Evolutionary conservation across 2,329 filamentous ascomycete genomes (phyloP).

Genomic region (Phyllachora maydis): DNA sequence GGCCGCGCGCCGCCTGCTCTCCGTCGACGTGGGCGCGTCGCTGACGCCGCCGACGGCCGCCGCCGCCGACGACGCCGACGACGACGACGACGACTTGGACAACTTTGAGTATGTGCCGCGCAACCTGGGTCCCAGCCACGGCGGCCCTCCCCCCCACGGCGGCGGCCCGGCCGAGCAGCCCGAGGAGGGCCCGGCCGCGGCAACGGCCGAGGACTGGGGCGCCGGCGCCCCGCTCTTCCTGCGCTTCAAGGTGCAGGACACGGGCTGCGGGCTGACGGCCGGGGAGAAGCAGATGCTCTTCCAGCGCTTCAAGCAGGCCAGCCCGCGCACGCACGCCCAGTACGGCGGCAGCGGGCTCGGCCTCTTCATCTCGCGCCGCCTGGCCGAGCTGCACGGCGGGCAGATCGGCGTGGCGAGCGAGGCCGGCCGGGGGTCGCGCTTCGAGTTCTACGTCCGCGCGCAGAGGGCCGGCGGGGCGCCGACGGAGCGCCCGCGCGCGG

Average conservation of each 20-base stretch:
- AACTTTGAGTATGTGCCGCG: too few species aligned
- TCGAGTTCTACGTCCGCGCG: constrained; percentile 41
- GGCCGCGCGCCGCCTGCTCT: constrained; percentile 16
- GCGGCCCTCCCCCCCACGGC: constrained; percentile 9
- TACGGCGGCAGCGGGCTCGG: constrained; percentile 44
- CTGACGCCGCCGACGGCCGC: constrained; percentile 12
- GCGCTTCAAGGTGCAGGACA: constrained; percentile 38
- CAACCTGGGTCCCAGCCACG: too few species aligned
- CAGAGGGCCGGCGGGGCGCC: constrained; percentile 16
- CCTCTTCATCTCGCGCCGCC: constrained; percentile 40
- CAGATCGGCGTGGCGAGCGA: constrained; percentile 41
- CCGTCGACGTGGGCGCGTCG: constrained; percentile 27
- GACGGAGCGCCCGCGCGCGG: too few species aligned
- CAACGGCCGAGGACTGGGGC: constrained; percentile 13
- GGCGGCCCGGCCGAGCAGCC: constrained; percentile 11
- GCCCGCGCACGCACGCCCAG: constrained; percentile 25
- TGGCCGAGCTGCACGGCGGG: constrained; percentile 43
- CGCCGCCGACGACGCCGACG: too few species aligned
- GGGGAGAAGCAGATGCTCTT: constrained; percentile 46
- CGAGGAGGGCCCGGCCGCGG: constrained; percentile 2
- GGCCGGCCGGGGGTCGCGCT: constrained; percentile 35
- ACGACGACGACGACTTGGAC: too few species aligned
- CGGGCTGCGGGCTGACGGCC: constrained; percentile 38
- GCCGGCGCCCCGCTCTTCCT: constrained; percentile 14
- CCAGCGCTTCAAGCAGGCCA: constrained; percentile 45